Percentiles rank a stretch among this genome's conserved stretches.
phyloP scores from a whole-genome alignment of 768 basidiomycete species.

The Leccinum longicurvipes region DNA sequence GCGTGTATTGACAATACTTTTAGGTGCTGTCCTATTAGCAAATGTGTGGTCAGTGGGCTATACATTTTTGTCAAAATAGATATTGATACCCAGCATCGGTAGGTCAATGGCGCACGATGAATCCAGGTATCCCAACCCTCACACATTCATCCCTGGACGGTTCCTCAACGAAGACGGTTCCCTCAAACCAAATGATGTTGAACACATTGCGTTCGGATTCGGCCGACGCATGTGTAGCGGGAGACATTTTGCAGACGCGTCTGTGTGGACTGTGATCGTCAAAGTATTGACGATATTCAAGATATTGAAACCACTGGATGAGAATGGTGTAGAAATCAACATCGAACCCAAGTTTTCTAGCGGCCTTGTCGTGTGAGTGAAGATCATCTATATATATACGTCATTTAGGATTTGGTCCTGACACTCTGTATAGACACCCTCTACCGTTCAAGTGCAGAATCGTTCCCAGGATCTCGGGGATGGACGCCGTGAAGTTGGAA shows the following conservation, averaged over 20 bases:
- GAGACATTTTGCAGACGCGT: background rate
- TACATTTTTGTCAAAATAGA: background rate
- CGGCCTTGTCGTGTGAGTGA: background rate
- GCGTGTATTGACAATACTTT: background rate
- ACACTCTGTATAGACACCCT: background rate
- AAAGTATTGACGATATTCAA: background rate
- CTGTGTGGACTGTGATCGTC: background rate
- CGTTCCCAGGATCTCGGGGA: background rate
- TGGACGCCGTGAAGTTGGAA: background rate
- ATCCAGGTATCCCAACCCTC: background rate
- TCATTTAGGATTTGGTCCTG: background rate
- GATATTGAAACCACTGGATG: background rate
- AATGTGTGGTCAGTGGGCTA: background rate
- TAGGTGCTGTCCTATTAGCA: background rate
- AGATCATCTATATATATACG: background rate
- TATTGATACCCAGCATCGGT: background rate
- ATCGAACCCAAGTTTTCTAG: background rate
- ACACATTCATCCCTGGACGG: background rate
- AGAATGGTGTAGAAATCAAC: background rate
- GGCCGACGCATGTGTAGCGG: background rate
- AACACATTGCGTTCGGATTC: background rate
- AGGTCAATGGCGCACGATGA: background rate
- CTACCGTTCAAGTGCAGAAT: background rate
- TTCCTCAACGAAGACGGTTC: background rate
- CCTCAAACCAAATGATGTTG: background rate